These are phyloP conservation scores for Podospora pseudoanserina DNA, from an alignment of 495 filamentous ascomycete genomes.

Conservation along the genomic window DNA sequence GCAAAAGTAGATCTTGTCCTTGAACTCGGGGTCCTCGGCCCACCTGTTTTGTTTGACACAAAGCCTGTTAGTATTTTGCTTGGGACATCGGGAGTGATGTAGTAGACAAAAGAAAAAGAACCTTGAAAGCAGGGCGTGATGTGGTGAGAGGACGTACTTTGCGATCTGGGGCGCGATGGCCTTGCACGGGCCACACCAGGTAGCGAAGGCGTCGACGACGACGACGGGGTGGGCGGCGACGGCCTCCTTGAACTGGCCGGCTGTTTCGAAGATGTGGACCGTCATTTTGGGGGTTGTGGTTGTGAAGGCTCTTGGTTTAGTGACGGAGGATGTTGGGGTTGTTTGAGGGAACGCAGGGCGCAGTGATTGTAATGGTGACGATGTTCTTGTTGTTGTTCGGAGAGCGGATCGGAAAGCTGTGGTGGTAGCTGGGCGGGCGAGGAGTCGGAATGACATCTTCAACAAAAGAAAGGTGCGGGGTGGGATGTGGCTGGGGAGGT, in stretches of 20 bases:
- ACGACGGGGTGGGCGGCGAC: conserved; percentile 56
- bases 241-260: conserved; percentile 57
- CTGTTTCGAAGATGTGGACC: conserved; percentile 40
- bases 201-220: conserved; percentile 82
- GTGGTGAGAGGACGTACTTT: conserved; percentile 34
- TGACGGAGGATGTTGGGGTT: conserved; percentile 3
- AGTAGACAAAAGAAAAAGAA: too few species aligned
- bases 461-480: background rate
- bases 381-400: background rate
- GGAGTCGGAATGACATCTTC: conserved; percentile 30
- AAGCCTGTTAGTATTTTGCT: conserved; percentile 7
- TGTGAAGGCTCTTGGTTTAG: conserved; percentile 36
- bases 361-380: conserved; percentile 7
- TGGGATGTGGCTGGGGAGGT: background rate
- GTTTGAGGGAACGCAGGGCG: conserved; percentile 17
- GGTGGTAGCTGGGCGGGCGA: conserved; percentile 2
- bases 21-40: conserved; percentile 48
- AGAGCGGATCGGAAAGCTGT: background rate
- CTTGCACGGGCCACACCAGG: conserved; percentile 96
- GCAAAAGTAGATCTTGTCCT: conserved; percentile 62
- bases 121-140: background rate
- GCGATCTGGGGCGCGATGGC: conserved; percentile 72
- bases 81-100: background rate
- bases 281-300: conserved; percentile 44
- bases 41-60: conserved; percentile 37